Evolutionary conservation across 2,329 filamentous ascomycete genomes (phyloP).

Genomic region (Ophiostoma triangulosporum): DNA sequence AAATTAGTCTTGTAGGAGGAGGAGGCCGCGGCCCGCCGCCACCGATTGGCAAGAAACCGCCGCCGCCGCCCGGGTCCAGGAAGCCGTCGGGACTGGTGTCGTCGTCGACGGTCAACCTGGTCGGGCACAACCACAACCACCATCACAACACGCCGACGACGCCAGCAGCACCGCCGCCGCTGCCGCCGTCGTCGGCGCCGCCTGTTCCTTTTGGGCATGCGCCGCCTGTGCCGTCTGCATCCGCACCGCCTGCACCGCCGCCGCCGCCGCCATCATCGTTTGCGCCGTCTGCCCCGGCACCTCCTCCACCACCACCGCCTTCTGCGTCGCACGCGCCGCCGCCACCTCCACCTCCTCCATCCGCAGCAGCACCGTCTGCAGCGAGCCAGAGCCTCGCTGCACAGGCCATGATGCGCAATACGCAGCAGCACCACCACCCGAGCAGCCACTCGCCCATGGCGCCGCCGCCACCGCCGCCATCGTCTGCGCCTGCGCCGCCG

Average conservation of each 20-base stretch:
- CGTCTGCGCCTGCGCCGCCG: conserved; percentile 21
- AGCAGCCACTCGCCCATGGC: conserved; percentile 17
- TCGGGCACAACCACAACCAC: neutral
- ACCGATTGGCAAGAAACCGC: conserved; percentile 63
- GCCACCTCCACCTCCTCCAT: conserved; percentile 23
- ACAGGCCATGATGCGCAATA: conserved; percentile 26
- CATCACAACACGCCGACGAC: conserved; percentile 19
- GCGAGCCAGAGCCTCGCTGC: conserved; percentile 24
- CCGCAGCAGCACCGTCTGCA: conserved; percentile 21
- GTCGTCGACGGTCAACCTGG: neutral
- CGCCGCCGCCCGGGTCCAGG: conserved; percentile 45
- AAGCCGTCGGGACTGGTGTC: conserved; percentile 34
- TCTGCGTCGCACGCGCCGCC: conserved; percentile 21
- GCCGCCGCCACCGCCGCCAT: conserved; percentile 13
- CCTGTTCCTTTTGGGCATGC: conserved; percentile 23
- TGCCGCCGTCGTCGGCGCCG: conserved; percentile 16
- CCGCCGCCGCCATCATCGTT: conserved; percentile 15
- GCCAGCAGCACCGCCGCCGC: conserved; percentile 25
- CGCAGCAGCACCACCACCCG: conserved; percentile 12
- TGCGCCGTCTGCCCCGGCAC: conserved; percentile 23
- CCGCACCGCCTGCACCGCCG: conserved; percentile 26
- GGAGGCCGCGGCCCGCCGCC: conserved; percentile 57
- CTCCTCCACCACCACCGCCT: conserved; percentile 22
- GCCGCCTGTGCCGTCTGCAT: conserved; percentile 26
- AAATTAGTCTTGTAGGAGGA: conserved; percentile 27